Percentiles rank a stretch among this genome's conserved stretches.
These are phyloP conservation scores for Gracilaria gracilis DNA, from an alignment of 23 red algal species.

Conservation along the genomic window DNA sequence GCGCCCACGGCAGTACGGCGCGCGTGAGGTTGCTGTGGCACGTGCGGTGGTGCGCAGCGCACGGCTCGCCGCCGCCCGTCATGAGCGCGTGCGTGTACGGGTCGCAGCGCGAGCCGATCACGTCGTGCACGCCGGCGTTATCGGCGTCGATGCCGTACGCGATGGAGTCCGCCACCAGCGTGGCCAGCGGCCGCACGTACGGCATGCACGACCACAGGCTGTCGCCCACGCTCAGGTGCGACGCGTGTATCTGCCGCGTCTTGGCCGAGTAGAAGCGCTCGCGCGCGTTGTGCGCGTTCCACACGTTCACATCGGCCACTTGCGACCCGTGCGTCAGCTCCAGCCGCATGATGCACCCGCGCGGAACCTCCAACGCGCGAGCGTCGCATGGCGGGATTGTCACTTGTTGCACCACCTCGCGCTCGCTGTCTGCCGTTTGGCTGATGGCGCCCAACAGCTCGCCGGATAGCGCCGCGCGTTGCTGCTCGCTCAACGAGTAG, in stretches of 20 bases:
- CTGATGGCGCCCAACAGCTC: no score
- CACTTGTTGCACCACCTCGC: no score
- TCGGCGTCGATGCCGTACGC: constrained; percentile 49
- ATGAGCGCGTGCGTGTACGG: constrained; percentile 51
- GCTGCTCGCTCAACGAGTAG: no score
- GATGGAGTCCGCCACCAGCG: constrained; percentile 31
- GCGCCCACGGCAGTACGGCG: constrained; percentile 24
- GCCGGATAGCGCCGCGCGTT: no score
- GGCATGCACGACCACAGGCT: constrained; percentile 55
- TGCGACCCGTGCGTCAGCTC: constrained; percentile 28
- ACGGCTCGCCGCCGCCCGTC: constrained; percentile 38
- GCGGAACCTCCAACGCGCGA: no score
- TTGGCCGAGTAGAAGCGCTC: constrained; percentile 51
- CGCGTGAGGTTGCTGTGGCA: constrained; percentile 43
- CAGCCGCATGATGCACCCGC: background rate
- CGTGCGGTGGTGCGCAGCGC: background rate
- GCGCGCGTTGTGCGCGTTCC: constrained; percentile 43
- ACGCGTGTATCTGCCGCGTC: constrained; percentile 52
- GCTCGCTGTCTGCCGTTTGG: no score
- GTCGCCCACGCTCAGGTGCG: constrained; percentile 45
- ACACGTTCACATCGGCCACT: constrained; percentile 45
- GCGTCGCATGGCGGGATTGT: no score
- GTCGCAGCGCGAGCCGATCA: constrained; percentile 50
- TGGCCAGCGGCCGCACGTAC: constrained; percentile 54
- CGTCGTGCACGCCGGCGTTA: constrained; percentile 52